phyloP scores from a whole-genome alignment of 192 early-diverging fungal genomes.

The Linnemannia zychae region DNA sequence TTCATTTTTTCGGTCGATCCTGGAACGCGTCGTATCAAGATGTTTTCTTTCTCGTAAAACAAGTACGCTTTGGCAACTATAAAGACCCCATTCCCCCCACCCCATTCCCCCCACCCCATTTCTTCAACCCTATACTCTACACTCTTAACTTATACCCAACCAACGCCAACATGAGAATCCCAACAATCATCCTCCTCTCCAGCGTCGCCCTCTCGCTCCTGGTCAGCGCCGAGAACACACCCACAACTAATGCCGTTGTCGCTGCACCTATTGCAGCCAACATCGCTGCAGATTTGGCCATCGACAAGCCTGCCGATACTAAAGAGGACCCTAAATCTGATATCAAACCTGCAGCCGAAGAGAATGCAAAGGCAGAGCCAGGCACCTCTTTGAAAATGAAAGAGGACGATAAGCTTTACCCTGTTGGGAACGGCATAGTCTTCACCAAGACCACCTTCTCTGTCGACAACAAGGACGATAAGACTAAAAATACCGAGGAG shows the following conservation, averaged over 20 bases:
- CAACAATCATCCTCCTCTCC: slow-evolving; percentile 22
- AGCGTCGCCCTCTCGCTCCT: slow-evolving; percentile 31
- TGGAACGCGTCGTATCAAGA: slow-evolving; percentile 2
- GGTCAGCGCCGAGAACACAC: background rate
- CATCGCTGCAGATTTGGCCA: background rate
- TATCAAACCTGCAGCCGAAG: background rate
- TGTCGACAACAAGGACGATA: background rate
- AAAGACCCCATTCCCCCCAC: background rate
- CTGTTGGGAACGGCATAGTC: slow-evolving; percentile 33
- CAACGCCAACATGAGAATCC: slow-evolving; percentile 19
- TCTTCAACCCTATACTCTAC: background rate
- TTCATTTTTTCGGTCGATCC: background rate
- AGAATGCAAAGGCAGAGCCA: background rate
- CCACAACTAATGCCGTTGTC: background rate
- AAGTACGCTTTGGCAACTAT: background rate
- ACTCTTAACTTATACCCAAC: no score
- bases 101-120: background rate
- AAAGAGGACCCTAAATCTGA: no score
- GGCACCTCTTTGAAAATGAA: background rate
- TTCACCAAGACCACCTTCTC: slow-evolving; percentile 22
- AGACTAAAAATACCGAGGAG: background rate
- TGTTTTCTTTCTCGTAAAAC: no score
- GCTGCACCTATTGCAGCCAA: background rate
- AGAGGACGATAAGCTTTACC: background rate
- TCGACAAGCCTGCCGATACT: background rate